phyloP scores from a whole-genome alignment of 2,329 filamentous ascomycete species.

The Phaeosphaeriaceae sp. region DNA sequence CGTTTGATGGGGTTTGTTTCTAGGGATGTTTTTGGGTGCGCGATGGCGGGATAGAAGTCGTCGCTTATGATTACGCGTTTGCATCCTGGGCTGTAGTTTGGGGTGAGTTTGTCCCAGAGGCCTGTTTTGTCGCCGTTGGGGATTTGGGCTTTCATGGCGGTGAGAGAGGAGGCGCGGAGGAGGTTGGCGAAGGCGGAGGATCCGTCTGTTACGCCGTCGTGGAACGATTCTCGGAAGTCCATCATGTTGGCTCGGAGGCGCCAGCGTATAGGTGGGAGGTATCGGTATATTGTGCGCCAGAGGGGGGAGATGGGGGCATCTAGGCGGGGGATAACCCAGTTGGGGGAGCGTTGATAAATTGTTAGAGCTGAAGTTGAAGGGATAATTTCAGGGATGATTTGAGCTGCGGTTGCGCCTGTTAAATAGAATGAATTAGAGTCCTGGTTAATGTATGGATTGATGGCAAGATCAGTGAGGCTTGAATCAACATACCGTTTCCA shows the following conservation, averaged over 20 bases:
- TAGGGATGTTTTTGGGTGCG: constrained; percentile 55
- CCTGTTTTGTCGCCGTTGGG: constrained; percentile 53
- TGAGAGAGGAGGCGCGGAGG: constrained; percentile 47
- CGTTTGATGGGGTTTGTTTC: constrained; percentile 58
- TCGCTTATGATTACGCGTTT: constrained; percentile 62
- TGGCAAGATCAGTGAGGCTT: no score
- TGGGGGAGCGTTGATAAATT: constrained; percentile 64
- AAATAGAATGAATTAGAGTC: no score
- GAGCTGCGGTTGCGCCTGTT: constrained; percentile 61
- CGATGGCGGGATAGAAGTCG: constrained; percentile 62
- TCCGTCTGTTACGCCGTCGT: constrained; percentile 53
- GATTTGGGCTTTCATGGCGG: constrained; percentile 55
- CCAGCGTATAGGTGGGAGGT: constrained; percentile 59
- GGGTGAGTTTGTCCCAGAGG: constrained; percentile 60
- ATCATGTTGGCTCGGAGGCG: constrained; percentile 60
- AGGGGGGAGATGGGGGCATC: constrained; percentile 56
- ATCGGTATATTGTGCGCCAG: constrained; percentile 54
- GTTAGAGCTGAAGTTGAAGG: constrained; percentile 58
- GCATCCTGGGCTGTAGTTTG: constrained; percentile 61
- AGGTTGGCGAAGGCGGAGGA: constrained; percentile 50
- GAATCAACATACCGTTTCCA: constrained; percentile 57
- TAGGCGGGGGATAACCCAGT: constrained; percentile 63
- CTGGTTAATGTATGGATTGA: no score
- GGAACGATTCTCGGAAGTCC: constrained; percentile 60
- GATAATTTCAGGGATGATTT: constrained; percentile 64